Base-by-base conservation (phyloP, 2,329 filamentous ascomycete genomes). In the Calonectria pteridis region DNA sequence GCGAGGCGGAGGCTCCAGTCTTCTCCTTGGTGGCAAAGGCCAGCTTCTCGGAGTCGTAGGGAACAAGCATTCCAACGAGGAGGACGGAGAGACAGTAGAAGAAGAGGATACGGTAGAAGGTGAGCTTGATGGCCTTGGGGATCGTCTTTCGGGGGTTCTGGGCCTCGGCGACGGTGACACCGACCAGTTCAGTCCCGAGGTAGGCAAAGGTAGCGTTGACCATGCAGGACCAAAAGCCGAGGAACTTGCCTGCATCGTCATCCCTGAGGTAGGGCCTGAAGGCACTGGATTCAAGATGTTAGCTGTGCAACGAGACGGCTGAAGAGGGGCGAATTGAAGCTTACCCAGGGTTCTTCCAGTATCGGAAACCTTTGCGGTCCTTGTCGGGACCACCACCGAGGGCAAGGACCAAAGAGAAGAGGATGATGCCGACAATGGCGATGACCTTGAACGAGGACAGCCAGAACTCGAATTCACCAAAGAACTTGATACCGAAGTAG, bases 181-280 rank as follows among this genome's bases (percentile, higher is more conserved):
- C 94, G 65, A 95, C 92, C 53, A 95, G 87, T 81, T 95, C 94
- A 3, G 93, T 94, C 73, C 93, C 94, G 6, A 95, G 89, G 81
- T 94, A 96, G 71, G 94, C 94, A 77, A 96, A 96, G 4, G 93
- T 94, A 1, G 94, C 94, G 29, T 92, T 94, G 78, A 95, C 91
- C 86, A 95, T 91, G 58, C 91, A 92, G 11, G 89, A 91, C 93
- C 93, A 94, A 84, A 93, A 91, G 16, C 87, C 91, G 53, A 91
- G 83, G 84, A 93, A 93, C 67, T 87, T 85, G 20, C 91, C 91
- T 13, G 80, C 55, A 6, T 81, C 80, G 1, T 76, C 78, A 0
- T 67, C 53, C 69, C 79, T 83, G 35, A 82, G 53, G 62, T 79
- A 81, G 26, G 80, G 75, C 14, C 79, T 82, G 73, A 85, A 85